Evolutionary conservation across 148 eudicot species (phyloP), one percentile per base, ranked within the genome.

Genomic region (Nepenthes mirabilis): DNA sequence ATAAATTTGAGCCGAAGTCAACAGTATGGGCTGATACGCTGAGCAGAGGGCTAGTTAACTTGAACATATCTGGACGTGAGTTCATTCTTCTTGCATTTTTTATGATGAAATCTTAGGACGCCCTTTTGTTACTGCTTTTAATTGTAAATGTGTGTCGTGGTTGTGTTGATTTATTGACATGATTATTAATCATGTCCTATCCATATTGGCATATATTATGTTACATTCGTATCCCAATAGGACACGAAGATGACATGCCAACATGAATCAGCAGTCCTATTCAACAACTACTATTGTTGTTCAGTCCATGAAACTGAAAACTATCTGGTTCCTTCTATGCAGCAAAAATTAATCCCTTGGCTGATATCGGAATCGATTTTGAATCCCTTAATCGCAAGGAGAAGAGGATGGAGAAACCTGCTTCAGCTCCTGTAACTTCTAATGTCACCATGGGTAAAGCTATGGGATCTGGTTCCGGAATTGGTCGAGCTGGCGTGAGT

Each of bases 401-500:
- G 47, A 93, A 81, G 77, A 86, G 98, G 65, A 82, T 84, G 95
- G 96, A 93, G 74, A 93, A 93, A 69, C 85, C 89, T 34, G 62
- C 83, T 58, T 57, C 79, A 65, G 36, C 83, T 35, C 64, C 84
- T 11, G 78, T 74, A 51, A 73, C 73, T 50, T 86, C 95, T 23
- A 86, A 77, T 63, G 64, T 88, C 60, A 67, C 72, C 50, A 93
- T 93, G 98, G 98, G 98, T 12, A 88, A 93, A 73, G 98, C 98
- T 55, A 91, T 91, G 98, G 98, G 98, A 62, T 85, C 95, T 35
- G 98, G 98, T 62, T 65, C 96, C 67, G 96, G 96, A 63, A 83
- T 88, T 9, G 98, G 98, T 10, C 94, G 96, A 65, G 84, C 94
- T 52, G 83, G 88, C 69, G 83, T 80, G 6, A 64, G 84, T 66